Conservation (phyloP, 2,329 filamentous ascomycete species). For the Diaporthe nobilis region DNA sequence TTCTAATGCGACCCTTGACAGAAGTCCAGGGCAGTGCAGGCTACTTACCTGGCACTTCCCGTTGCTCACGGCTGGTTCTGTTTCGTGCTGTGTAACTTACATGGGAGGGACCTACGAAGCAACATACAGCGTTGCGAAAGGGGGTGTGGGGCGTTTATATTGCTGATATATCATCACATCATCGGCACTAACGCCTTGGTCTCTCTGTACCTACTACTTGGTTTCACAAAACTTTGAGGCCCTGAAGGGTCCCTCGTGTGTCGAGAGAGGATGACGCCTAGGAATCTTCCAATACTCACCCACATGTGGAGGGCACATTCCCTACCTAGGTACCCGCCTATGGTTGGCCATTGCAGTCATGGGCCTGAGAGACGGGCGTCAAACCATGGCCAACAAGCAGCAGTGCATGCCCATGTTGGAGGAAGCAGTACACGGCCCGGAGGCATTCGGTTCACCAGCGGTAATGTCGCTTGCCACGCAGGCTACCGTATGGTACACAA, state of each 20-base stretch:
- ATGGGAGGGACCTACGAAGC: not conserved
- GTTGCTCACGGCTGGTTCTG: slow-evolving; percentile 24
- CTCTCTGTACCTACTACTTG: not conserved
- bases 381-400: not conserved
- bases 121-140: not conserved
- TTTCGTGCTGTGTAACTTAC: slow-evolving; percentile 19
- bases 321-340: not conserved
- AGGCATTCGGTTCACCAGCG: not conserved
- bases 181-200: not conserved
- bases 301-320: not conserved
- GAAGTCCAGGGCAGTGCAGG: slow-evolving; percentile 15
- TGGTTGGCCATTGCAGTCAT: not conserved
- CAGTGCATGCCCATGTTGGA: not conserved
- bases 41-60: slow-evolving; percentile 15
- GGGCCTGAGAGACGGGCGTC: not conserved
- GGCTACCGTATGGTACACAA: slow-evolving; percentile 11
- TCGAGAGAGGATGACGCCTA: no score
- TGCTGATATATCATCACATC: slow-evolving; percentile 35
- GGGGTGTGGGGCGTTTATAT: not conserved
- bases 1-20: slow-evolving; percentile 21
- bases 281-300: not conserved
- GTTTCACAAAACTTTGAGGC: not conserved
- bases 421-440: not conserved
- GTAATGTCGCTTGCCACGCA: slow-evolving; percentile 38
- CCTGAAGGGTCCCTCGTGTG: not conserved